Evolutionary conservation across 2,329 filamentous ascomycete species (phyloP).

Genomic region (Malbranchea cinnamomea): DNA sequence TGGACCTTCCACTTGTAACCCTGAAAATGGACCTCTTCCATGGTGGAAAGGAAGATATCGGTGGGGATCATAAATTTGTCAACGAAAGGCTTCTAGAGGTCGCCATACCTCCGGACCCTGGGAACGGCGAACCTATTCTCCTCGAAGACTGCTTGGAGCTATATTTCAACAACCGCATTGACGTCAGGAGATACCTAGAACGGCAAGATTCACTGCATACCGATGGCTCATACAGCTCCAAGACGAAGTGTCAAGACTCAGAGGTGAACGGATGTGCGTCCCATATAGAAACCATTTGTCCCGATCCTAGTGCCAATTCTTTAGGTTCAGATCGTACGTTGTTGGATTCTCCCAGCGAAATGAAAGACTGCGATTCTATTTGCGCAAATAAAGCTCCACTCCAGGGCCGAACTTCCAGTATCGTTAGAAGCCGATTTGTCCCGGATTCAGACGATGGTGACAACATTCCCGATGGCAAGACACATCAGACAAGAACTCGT

Average conservation of each 20-base stretch:
- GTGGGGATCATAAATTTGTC: slow-evolving; percentile 86
- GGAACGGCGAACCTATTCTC: slow-evolving; percentile 53
- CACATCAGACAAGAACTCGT: not conserved
- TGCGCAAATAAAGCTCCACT: too few species aligned
- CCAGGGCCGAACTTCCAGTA: slow-evolving; percentile 28
- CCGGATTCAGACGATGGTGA: slow-evolving; percentile 28
- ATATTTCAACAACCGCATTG: slow-evolving; percentile 89
- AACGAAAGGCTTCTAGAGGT: slow-evolving; percentile 84
- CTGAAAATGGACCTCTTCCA: slow-evolving; percentile 93
- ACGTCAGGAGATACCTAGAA: slow-evolving; percentile 64
- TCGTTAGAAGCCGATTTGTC: slow-evolving; percentile 30
- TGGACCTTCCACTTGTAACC: slow-evolving; percentile 75
- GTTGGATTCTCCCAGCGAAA: too few species aligned
- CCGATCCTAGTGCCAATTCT: too few species aligned
- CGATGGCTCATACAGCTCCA: slow-evolving; percentile 21
- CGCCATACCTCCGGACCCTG: slow-evolving; percentile 62
- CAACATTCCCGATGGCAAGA: slow-evolving; percentile 12
- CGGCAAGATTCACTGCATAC: slow-evolving; percentile 43
- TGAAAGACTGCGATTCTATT: too few species aligned
- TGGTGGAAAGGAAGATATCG: slow-evolving; percentile 65
- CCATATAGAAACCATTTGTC: slow-evolving; percentile 30
- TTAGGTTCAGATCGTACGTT: slow-evolving; percentile 2
- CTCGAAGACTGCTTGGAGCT: slow-evolving; percentile 84
- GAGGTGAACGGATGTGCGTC: slow-evolving; percentile 21
- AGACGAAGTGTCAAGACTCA: too few species aligned